phyloP scores from a whole-genome alignment of 1,284 basidiomycete species.

The Malassezia dermatis region DNA sequence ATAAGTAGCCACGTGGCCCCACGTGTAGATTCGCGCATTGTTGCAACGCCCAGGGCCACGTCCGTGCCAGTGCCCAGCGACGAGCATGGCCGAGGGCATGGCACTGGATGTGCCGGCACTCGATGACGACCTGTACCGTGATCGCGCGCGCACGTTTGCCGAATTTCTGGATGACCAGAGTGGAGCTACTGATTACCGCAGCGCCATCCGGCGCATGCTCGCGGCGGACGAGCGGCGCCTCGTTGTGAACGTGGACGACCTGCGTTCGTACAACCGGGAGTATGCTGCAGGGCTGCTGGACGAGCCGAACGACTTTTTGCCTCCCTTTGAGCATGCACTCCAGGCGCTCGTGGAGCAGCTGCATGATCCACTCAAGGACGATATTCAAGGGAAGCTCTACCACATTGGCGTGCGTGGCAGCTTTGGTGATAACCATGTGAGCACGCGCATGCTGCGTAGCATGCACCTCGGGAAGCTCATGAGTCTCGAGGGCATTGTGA shows the following conservation, averaged over 20 bases:
- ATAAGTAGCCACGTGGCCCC: constrained; percentile 15
- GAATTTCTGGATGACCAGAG: constrained; percentile 71
- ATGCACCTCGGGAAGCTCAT: constrained; percentile 90
- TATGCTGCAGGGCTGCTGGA: constrained; percentile 60
- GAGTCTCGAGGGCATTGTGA: constrained; percentile 93
- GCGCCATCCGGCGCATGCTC: constrained; percentile 75
- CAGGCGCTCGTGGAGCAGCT: constrained; percentile 63
- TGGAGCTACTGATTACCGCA: constrained; percentile 62
- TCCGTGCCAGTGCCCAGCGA: neutral
- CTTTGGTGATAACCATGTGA: constrained; percentile 98
- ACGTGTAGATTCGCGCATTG: neutral
- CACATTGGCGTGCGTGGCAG: constrained; percentile 90
- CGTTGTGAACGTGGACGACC: constrained; percentile 89
- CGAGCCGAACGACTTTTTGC: constrained; percentile 77
- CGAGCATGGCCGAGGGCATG: constrained; percentile 43
- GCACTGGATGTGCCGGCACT: constrained; percentile 33
- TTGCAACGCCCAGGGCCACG: neutral
- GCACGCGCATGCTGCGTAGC: constrained; percentile 78
- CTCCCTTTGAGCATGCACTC: constrained; percentile 81
- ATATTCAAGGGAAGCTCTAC: constrained; percentile 59
- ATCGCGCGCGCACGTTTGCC: constrained; percentile 59
- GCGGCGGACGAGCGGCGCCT: constrained; percentile 74
- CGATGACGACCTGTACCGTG: constrained; percentile 38
- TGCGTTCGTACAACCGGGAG: constrained; percentile 76
- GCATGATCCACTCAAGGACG: constrained; percentile 69